Conservation (phyloP, 371 early-diverging fungal species). For the Mucor saturninus region DNA sequence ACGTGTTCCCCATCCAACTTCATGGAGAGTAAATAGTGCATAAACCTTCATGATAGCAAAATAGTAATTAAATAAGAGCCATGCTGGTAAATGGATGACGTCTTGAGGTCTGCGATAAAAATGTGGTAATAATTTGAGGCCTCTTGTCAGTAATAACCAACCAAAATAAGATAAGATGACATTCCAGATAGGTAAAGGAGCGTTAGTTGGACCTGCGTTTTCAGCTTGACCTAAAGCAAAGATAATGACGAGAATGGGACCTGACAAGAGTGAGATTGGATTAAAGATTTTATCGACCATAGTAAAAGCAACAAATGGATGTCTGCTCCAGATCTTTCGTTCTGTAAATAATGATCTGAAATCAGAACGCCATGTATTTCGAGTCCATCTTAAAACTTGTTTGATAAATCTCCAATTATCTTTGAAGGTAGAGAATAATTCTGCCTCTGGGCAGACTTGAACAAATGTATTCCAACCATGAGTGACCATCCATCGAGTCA, state of each 20-base stretch:
- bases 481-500: constrained; percentile 78
- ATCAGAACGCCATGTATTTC: constrained; percentile 80
- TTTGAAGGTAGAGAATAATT: constrained; percentile 74
- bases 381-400: constrained; percentile 75
- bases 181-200: constrained; percentile 57
- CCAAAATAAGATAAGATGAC: constrained; percentile 62
- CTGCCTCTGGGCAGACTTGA: constrained; percentile 73
- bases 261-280: constrained; percentile 71
- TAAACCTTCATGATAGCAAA: constrained; percentile 76
- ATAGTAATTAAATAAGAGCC: constrained; percentile 71
- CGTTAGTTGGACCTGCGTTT: constrained; percentile 31
- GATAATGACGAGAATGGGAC: constrained; percentile 64
- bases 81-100: constrained; percentile 65
- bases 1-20: constrained; percentile 77
- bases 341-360: constrained; percentile 68
- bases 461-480: constrained; percentile 74
- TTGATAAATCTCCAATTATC: constrained; percentile 78
- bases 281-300: constrained; percentile 81
- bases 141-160: constrained; percentile 69
- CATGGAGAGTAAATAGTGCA: constrained; percentile 71
- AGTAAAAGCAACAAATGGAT: constrained; percentile 75
- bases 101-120: constrained; percentile 69
- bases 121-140: constrained; percentile 73
- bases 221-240: constrained; percentile 25
- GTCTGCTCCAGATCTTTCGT: constrained; percentile 64